These are phyloP conservation scores for Nannochloropsis oceanica DNA, from an alignment of 108 stramenopile species.

Conservation along the genomic window DNA sequence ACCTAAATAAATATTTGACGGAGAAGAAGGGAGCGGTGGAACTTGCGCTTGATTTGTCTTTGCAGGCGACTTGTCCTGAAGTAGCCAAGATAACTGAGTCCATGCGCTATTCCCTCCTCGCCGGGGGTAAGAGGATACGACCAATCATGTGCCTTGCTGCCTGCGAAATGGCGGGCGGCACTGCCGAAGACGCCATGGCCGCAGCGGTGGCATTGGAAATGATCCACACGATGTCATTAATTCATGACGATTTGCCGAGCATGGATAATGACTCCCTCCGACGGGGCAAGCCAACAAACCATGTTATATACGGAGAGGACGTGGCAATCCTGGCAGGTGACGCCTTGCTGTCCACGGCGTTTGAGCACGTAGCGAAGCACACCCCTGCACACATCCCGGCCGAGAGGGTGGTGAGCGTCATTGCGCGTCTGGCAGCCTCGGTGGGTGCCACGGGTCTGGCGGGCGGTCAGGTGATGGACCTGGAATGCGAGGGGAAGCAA, in stretches of 20 bases:
- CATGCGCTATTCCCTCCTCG: slow-evolving; percentile 84
- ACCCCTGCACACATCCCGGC: slow-evolving; percentile 43
- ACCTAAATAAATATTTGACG: slow-evolving; percentile 52
- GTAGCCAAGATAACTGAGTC: slow-evolving; percentile 62
- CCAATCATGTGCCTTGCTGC: slow-evolving; percentile 82
- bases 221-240: slow-evolving; percentile 94
- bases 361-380: slow-evolving; percentile 36
- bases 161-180: slow-evolving; percentile 75
- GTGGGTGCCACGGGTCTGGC: slow-evolving; percentile 80
- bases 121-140: slow-evolving; percentile 83
- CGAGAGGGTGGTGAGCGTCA: slow-evolving; percentile 59
- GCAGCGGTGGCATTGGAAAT: slow-evolving; percentile 85
- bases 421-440: slow-evolving; percentile 64
- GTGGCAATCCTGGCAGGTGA: slow-evolving; percentile 89
- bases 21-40: slow-evolving; percentile 64
- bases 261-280: slow-evolving; percentile 91
- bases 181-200: slow-evolving; percentile 63
- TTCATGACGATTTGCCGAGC: slow-evolving; percentile 85
- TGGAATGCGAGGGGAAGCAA: slow-evolving; percentile 75
- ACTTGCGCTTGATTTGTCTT: slow-evolving; percentile 55
- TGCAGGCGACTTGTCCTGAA: slow-evolving; percentile 22
- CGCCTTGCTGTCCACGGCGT: slow-evolving; percentile 35
- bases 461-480: slow-evolving; percentile 73
- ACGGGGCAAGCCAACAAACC: slow-evolving; percentile 72
- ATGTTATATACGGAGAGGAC: slow-evolving; percentile 86